Evolutionary conservation across 441 rosid genomes (phyloP).

Genomic region (Adansonia grandidieri): DNA sequence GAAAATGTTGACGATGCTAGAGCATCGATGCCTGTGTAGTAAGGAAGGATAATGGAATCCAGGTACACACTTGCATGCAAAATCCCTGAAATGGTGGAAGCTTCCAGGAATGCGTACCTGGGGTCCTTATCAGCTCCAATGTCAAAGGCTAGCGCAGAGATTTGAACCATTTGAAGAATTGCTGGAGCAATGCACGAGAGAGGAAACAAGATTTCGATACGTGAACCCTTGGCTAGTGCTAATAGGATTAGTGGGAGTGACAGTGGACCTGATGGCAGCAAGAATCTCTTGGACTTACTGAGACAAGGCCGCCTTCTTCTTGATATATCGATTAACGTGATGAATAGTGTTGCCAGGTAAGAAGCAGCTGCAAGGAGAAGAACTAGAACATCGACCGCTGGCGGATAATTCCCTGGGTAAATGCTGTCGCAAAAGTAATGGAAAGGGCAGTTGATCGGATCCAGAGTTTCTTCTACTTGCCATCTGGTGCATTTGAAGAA

Average conservation of each 20-base stretch:
- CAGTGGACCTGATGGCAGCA: constrained; percentile 74
- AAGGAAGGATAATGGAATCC: constrained; percentile 75
- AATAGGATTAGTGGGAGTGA: constrained; percentile 62
- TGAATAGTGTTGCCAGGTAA: constrained; percentile 47
- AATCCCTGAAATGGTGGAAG: constrained; percentile 78
- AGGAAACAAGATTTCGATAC: constrained; percentile 65
- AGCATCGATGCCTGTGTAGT: constrained; percentile 83
- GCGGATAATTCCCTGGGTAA: constrained; percentile 61
- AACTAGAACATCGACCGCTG: constrained; percentile 47
- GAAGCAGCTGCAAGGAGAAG: constrained; percentile 45
- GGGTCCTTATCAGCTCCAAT: constrained; percentile 48
- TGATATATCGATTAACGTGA: constrained; percentile 46
- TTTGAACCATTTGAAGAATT: constrained; percentile 57
- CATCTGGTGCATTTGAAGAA: constrained; percentile 81
- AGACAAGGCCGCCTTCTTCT: constrained; percentile 36
- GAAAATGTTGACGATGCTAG: constrained; percentile 62
- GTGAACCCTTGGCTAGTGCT: constrained; percentile 67
- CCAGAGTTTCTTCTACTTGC: constrained; percentile 83
- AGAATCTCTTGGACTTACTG: constrained; percentile 47
- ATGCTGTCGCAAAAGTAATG: constrained; percentile 80
- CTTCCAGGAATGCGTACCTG: constrained; percentile 65
- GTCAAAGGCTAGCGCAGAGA: constrained; percentile 63
- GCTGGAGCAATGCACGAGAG: constrained; percentile 67
- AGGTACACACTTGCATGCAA: constrained; percentile 73
- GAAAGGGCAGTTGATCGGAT: constrained; percentile 74